These are phyloP conservation scores for Zancudomyces culisetae DNA, from an alignment of 371 early-diverging fungal genomes.

Conservation along the genomic window DNA sequence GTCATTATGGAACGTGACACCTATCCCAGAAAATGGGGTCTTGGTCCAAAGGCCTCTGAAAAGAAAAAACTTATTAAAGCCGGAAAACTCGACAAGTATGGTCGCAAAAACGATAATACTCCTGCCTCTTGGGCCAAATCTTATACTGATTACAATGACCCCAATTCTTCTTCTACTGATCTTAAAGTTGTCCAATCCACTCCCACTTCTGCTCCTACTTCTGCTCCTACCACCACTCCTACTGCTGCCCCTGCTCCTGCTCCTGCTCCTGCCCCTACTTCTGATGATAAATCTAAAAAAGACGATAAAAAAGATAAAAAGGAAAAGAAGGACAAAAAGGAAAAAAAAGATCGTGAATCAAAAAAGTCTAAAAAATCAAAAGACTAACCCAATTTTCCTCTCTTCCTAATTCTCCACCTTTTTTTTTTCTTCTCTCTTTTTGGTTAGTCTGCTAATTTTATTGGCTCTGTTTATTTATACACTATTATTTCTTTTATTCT, in stretches of 20 bases:
- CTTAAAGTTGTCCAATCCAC: slow-evolving; percentile 5
- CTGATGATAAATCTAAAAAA: slow-evolving; percentile 14
- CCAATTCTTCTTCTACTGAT: slow-evolving; percentile 23
- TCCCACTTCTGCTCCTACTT: slow-evolving; percentile 8
- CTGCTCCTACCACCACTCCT: slow-evolving; percentile 3
- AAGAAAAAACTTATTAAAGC: slow-evolving; percentile 94
- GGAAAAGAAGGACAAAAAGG: slow-evolving; percentile 18
- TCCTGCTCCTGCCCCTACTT: slow-evolving; percentile 13
- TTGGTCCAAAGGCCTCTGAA: slow-evolving; percentile 85
- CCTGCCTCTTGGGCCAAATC: slow-evolving; percentile 53
- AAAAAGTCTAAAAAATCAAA: slow-evolving; percentile 29
- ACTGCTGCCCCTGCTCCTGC: slow-evolving; percentile 27
- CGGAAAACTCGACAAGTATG: slow-evolving; percentile 92
- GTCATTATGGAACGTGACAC: slow-evolving; percentile 99
- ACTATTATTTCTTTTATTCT: no score
- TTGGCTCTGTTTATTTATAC: no score
- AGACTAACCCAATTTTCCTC: no score
- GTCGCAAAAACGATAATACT: slow-evolving; percentile 65
- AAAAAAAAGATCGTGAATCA: slow-evolving; percentile 10
- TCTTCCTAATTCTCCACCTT: no score
- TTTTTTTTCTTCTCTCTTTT: no score
- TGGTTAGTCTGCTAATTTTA: no score
- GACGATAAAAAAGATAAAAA: slow-evolving; percentile 22
- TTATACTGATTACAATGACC: slow-evolving; percentile 49
- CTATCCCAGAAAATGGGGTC: slow-evolving; percentile 95